Conservation (phyloP, 2,329 filamentous ascomycete species). For the Amphichorda felina region DNA sequence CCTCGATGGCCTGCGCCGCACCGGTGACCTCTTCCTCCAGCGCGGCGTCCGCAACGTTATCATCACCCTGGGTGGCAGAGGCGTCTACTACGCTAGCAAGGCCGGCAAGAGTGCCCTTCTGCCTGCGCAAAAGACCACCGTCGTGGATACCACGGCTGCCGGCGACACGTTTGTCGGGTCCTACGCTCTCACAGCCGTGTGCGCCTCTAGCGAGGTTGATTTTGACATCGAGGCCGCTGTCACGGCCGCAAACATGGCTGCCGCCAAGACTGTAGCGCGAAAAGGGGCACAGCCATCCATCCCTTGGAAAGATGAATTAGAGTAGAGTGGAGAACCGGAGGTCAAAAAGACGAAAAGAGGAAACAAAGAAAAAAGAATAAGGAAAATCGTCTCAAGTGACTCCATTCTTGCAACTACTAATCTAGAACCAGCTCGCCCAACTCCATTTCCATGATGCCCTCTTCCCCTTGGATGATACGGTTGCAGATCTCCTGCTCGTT, state of each 20-base stretch:
- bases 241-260: slow-evolving; percentile 38
- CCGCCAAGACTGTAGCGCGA: slow-evolving; percentile 26
- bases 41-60: slow-evolving; percentile 67
- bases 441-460: slow-evolving; percentile 6
- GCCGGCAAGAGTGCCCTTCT: slow-evolving; percentile 34
- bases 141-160: slow-evolving; percentile 88
- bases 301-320: slow-evolving; percentile 30
- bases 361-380: background rate
- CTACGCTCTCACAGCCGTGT: slow-evolving; percentile 64
- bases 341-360: slow-evolving; percentile 1
- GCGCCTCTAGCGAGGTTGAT: slow-evolving; percentile 14
- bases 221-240: slow-evolving; percentile 47
- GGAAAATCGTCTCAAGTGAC: background rate
- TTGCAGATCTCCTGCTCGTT: background rate
- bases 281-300: slow-evolving; percentile 31
- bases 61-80: slow-evolving; percentile 72
- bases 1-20: slow-evolving; percentile 27
- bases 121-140: slow-evolving; percentile 54
- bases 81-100: slow-evolving; percentile 54
- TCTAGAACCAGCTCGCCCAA: slow-evolving; percentile 8
- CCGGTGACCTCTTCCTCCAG: slow-evolving; percentile 49
- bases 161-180: slow-evolving; percentile 91
- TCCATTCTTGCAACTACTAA: background rate
- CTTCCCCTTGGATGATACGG: slow-evolving; percentile 1
- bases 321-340: slow-evolving; percentile 9